Evolutionary conservation across 495 filamentous ascomycete genomes (phyloP), one percentile per base, ranked within the genome.

Genomic region (Penicillium nucicola): DNA sequence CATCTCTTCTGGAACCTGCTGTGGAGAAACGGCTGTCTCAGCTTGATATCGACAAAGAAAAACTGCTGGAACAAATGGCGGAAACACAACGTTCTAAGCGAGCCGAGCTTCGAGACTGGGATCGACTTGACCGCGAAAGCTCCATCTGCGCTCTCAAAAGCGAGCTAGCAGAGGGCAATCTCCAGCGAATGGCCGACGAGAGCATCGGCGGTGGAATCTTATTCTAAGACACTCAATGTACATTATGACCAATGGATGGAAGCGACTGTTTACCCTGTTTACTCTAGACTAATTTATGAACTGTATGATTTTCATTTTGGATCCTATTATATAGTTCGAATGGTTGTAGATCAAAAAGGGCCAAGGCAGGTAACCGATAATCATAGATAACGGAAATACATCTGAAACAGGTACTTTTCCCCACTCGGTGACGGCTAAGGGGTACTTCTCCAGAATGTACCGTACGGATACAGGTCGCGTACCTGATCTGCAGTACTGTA

Each of bases 121-220:
- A 82, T 34, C 69, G 65, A 37, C 48, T 80, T 49, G 77, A 84
- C 51, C 64, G 80, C 19, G 84, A 87, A 62, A 80, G 74, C 39
- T 77, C 77, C 13, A 79, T 78, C 36, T 79, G 78, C 25, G 78
- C 77, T 4, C 57, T 85, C 43, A 80, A 78, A 61, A 80, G 76
- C 48, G 82, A 85, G 47, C 57, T 86, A 42, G 82, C 83, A 2
- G 84, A 86, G 58, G 68, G 76, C n/a, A 74, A 81, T 49, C 56
- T 87, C 41, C 77, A 81, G 48, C 68, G 76, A 37, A 75, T 81
- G 48, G 69, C 80, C 33, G 81, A 81, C 57, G 82, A 84, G 52
- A 69, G 68, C 44, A 53, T 67, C 32, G 71, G 70, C 32, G 65
- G 61, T 28, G 72, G 75, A 30, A 62, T 67, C 23, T 66, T 70